These are phyloP conservation scores for Xylaria acuta DNA, from an alignment of 495 filamentous ascomycete species.

Conservation along the genomic window DNA sequence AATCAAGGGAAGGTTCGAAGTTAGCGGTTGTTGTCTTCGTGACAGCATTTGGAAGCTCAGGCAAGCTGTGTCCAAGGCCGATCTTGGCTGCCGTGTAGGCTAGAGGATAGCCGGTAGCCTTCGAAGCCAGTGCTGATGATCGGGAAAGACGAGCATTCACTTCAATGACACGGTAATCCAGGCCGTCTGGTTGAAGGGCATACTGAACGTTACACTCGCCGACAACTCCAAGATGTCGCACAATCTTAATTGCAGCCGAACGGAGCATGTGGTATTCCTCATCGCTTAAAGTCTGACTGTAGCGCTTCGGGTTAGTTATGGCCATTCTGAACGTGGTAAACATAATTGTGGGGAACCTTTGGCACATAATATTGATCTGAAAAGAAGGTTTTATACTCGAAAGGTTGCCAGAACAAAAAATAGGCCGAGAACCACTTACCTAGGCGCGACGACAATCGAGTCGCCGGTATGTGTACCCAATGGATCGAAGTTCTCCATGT, in stretches of 20 bases:
- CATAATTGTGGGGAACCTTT: neutral
- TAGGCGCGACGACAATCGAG: conserved; percentile 92
- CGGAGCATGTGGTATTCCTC: conserved; percentile 99
- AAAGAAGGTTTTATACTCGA: neutral
- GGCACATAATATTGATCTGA: neutral
- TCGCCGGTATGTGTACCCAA: conserved; percentile 96
- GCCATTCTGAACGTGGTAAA: neutral
- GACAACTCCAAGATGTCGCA: conserved; percentile 92
- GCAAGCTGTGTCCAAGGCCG: conserved; percentile 89
- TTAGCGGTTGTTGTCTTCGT: conserved; percentile 99
- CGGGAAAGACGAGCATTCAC: conserved; percentile 97
- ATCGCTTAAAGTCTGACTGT: conserved; percentile 89
- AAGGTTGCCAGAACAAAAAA: neutral
- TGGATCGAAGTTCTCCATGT: conserved; percentile 99
- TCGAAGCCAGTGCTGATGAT: conserved; percentile 95
- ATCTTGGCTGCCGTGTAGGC: conserved; percentile 98
- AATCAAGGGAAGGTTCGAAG: conserved; percentile 96
- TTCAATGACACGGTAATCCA: conserved; percentile 97
- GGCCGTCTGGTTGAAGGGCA: conserved; percentile 89
- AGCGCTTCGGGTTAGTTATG: neutral
- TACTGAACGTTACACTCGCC: conserved; percentile 99
- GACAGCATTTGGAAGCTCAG: conserved; percentile 94
- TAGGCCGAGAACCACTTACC: neutral
- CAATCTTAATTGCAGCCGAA: conserved; percentile 93
- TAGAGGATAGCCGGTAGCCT: conserved; percentile 95